Conservation (phyloP, 1,139 yeast genomes). For the Suhomyces guaymorum region DNA sequence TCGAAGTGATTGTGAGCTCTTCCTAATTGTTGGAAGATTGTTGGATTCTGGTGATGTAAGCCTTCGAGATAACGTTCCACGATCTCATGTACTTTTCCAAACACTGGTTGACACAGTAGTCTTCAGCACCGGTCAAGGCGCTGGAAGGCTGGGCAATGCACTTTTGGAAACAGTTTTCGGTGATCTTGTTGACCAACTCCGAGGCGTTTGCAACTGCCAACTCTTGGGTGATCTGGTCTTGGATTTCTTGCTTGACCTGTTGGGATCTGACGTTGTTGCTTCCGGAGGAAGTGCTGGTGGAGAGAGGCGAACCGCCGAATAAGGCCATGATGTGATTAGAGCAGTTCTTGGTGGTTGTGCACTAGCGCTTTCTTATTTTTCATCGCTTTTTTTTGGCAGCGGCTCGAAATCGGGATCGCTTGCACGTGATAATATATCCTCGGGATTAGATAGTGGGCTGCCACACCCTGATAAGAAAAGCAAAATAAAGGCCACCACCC, state of each 20-base stretch:
- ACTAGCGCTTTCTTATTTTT: too few species aligned
- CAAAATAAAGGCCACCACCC: too few species aligned
- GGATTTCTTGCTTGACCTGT: conserved; percentile 57
- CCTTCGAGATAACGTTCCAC: conserved; percentile 80
- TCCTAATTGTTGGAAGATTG: conserved; percentile 13
- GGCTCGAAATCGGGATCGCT: too few species aligned
- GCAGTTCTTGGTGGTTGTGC: not conserved
- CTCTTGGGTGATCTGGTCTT: conserved; percentile 75
- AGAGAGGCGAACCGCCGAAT: conserved; percentile 29
- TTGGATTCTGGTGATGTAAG: conserved; percentile 75
- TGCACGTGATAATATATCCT: too few species aligned
- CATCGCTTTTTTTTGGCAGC: conserved; percentile 1
- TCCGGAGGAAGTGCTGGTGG: conserved; percentile 21
- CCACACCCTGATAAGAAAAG: not conserved
- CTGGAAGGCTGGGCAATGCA: conserved; percentile 63
- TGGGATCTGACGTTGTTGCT: conserved; percentile 22
- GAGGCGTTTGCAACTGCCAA: conserved; percentile 88
- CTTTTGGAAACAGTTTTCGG: conserved; percentile 85
- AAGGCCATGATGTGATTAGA: conserved; percentile 27
- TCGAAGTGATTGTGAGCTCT: too few species aligned
- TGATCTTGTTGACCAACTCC: conserved; percentile 78
- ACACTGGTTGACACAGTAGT: conserved; percentile 69
- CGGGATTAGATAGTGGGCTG: too few species aligned
- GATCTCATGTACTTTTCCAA: conserved; percentile 86
- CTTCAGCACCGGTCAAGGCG: conserved; percentile 34